Conservation (phyloP, 495 filamentous ascomycete species). For the Glarea lozoyensis region DNA sequence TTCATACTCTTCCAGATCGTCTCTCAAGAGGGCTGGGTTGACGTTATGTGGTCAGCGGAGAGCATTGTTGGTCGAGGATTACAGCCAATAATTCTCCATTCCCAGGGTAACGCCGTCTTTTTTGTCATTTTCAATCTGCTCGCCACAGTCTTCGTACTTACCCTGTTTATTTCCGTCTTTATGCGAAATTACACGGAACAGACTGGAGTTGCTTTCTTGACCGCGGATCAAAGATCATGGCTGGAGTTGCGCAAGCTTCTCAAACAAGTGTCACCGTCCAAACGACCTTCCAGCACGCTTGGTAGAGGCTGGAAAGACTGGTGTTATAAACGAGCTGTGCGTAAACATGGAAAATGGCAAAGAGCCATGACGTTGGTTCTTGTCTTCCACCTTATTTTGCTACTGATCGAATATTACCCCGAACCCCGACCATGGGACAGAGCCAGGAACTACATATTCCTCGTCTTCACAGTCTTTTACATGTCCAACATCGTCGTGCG, state of each 20-base stretch:
- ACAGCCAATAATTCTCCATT: conserved; percentile 58
- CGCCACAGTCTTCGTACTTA: conserved; percentile 94
- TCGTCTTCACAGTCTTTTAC: conserved; percentile 79
- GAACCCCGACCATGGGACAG: conserved; percentile 57
- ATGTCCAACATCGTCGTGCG: conserved; percentile 77
- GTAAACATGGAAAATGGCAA: conserved; percentile 94
- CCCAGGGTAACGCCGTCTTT: conserved; percentile 83
- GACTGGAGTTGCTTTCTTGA: conserved; percentile 93
- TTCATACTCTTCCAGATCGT: conserved; percentile 99
- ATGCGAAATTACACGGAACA: conserved; percentile 99
- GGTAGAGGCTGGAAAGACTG: conserved; percentile 74
- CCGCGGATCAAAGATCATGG: conserved; percentile 95
- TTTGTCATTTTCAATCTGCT: conserved; percentile 96
- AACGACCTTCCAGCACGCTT: conserved; percentile 67
- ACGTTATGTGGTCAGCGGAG: conserved; percentile 78
- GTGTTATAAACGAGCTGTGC: conserved; percentile 89
- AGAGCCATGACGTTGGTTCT: conserved; percentile 67
- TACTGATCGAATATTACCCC: conserved; percentile 79
- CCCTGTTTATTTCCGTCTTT: conserved; percentile 96
- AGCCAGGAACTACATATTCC: conserved; percentile 67
- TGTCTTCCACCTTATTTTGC: conserved; percentile 70
- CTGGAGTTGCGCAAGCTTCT: conserved; percentile 89
- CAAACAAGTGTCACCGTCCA: conserved; percentile 88
- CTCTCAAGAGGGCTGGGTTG: conserved; percentile 94
- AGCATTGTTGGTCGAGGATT: conserved; percentile 65